Conservation (phyloP, 768 basidiomycete species). For the Leucocoprinus leucothites region DNA sequence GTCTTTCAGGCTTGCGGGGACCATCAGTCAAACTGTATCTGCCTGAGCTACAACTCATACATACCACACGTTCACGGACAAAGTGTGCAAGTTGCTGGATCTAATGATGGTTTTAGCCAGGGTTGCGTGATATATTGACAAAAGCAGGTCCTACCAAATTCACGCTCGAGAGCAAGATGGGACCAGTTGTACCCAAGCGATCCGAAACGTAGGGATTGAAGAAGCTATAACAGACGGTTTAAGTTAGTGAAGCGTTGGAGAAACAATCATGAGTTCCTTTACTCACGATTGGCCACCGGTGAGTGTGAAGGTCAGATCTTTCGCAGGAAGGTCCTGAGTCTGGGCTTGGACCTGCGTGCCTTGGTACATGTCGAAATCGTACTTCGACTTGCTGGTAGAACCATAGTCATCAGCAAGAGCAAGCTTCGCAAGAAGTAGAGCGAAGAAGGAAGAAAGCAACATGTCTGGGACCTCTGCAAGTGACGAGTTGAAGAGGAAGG, state of each 20-base stretch:
- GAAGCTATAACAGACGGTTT: slow-evolving; percentile 13
- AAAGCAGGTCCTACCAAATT: slow-evolving; percentile 11
- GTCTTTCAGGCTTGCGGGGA: slow-evolving; percentile 23
- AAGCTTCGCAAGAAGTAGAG: slow-evolving; percentile 6
- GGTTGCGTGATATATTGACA: not conserved
- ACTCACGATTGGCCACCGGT: slow-evolving; percentile 16
- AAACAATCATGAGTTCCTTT: not conserved
- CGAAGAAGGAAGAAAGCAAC: slow-evolving; percentile 3
- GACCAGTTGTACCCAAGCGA: slow-evolving; percentile 14
- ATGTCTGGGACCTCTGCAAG: not conserved
- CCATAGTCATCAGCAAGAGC: not conserved
- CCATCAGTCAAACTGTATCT: too few relatives aligned
- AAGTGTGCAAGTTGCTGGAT: slow-evolving; percentile 19
- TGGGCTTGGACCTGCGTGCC: not conserved
- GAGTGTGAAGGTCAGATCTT: slow-evolving; percentile 12
- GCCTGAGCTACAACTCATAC: not conserved
- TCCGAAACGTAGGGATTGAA: slow-evolving; percentile 2
- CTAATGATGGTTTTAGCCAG: not conserved
- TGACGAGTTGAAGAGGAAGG: not conserved
- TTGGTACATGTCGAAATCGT: not conserved
- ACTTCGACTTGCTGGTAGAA: too few relatives aligned
- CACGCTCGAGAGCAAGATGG: slow-evolving; percentile 14
- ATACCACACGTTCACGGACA: slow-evolving; percentile 17
- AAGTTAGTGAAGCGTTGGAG: not conserved
- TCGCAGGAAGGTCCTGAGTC: slow-evolving; percentile 5